Conservation (phyloP, 78 protist species). For the Dictyostelium discoideum region DNA sequence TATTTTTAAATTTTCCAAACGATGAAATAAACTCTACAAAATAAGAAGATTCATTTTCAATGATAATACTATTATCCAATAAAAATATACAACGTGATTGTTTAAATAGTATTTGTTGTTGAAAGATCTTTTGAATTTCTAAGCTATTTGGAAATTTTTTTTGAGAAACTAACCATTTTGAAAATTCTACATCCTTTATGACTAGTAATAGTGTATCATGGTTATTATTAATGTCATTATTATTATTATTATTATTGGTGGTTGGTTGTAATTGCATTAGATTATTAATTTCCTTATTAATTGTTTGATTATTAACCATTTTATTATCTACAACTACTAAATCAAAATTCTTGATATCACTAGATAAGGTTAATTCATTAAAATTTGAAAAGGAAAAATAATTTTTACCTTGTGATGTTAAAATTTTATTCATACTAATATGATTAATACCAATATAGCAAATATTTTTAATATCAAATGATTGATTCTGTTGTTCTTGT, state of each 20-base stretch:
- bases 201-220: background rate
- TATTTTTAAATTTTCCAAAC: background rate
- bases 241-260: background rate
- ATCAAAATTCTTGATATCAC: background rate
- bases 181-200: background rate
- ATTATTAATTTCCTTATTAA: background rate
- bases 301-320: background rate
- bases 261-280: background rate
- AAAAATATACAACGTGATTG: background rate
- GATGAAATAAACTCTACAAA: background rate
- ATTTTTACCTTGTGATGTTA: background rate
- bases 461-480: background rate
- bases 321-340: background rate
- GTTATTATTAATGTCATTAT: background rate
- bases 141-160: conserved; percentile 13
- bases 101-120: conserved; percentile 1
- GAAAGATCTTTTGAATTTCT: background rate
- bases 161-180: background rate
- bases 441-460: background rate
- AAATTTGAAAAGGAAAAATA: background rate
- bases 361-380: background rate
- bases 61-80: background rate
- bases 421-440: background rate
- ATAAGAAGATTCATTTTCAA: background rate
- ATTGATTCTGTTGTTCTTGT: background rate